Evolutionary conservation across 805 yeast genomes (phyloP).

Genomic region (Starmerella davenportii): DNA sequence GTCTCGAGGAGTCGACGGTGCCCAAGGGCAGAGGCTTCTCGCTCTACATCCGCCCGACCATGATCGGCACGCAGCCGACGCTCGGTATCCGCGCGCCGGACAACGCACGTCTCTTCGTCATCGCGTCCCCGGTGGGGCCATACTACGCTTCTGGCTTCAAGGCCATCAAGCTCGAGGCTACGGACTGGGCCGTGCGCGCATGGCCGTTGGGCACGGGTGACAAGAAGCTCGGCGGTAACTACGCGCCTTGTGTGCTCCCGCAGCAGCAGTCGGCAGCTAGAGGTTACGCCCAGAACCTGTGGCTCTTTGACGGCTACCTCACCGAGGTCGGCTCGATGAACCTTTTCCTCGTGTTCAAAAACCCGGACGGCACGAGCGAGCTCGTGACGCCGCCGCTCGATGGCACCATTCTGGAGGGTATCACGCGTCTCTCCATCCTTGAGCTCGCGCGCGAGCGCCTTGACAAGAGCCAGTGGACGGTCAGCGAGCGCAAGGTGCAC

Average conservation of each 20-base stretch:
- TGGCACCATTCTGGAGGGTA: slow-evolving; percentile 94
- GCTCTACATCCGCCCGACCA: slow-evolving; percentile 79
- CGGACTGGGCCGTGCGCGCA: slow-evolving; percentile 90
- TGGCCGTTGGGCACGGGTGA: slow-evolving; percentile 99
- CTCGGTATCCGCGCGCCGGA: slow-evolving; percentile 76
- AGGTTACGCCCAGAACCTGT: slow-evolving; percentile 90
- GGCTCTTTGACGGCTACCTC: slow-evolving; percentile 76
- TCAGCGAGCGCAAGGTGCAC: slow-evolving; percentile 68
- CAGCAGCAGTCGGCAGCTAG: slow-evolving; percentile 75
- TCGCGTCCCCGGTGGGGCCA: slow-evolving; percentile 94
- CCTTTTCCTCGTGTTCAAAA: slow-evolving; percentile 70
- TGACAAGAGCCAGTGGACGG: slow-evolving; percentile 58
- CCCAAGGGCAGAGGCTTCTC: slow-evolving; percentile 83
- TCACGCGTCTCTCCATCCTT: slow-evolving; percentile 79
- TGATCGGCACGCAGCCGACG: slow-evolving; percentile 81
- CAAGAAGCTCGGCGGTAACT: slow-evolving; percentile 91
- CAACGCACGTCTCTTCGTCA: slow-evolving; percentile 66
- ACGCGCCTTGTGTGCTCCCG: slow-evolving; percentile 88
- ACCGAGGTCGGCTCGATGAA: slow-evolving; percentile 99
- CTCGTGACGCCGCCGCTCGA: slow-evolving; percentile 91
- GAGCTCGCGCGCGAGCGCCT: slow-evolving; percentile 59
- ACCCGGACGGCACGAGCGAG: slow-evolving; percentile 69
- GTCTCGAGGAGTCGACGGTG: slow-evolving; percentile 56
- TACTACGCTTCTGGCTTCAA: slow-evolving; percentile 90
- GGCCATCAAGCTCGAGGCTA: slow-evolving; percentile 86